These are phyloP conservation scores for Citrus australasica DNA, from an alignment of 345 rosid species.

Conservation along the genomic window DNA sequence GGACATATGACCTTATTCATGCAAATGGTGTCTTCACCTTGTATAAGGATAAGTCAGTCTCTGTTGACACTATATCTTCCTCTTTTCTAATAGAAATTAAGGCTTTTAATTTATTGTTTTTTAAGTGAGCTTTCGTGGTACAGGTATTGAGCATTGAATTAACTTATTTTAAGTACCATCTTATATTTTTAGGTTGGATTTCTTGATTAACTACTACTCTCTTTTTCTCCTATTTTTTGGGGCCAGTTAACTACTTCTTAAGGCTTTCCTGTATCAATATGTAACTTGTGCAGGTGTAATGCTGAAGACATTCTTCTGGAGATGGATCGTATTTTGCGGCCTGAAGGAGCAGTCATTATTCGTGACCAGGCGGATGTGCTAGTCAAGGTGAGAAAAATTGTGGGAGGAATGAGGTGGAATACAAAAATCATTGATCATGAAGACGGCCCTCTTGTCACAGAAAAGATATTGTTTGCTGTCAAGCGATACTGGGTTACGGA, in stretches of 20 bases:
- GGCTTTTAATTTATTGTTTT: too few species aligned
- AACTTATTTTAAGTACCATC: background rate
- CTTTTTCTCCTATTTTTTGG: too few species aligned
- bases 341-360: slow-evolving; percentile 66
- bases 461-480: slow-evolving; percentile 55
- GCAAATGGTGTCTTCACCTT: slow-evolving; percentile 58
- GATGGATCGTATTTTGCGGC: slow-evolving; percentile 68
- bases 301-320: slow-evolving; percentile 56
- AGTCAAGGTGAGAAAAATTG: slow-evolving; percentile 41
- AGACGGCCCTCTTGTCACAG: slow-evolving; percentile 60
- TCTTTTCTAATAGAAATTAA: background rate
- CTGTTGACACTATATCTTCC: background rate
- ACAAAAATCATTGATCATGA: slow-evolving; percentile 66
- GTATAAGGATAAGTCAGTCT: slow-evolving; percentile 54
- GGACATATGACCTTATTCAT: slow-evolving; percentile 71
- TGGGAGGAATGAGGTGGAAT: slow-evolving; percentile 55
- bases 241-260: background rate
- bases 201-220: background rate
- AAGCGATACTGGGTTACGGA: slow-evolving; percentile 63
- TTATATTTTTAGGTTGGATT: background rate
- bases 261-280: background rate
- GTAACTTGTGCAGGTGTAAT: slow-evolving; percentile 42
- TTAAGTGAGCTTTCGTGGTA: background rate
- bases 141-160: slow-evolving; percentile 2
- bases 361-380: slow-evolving; percentile 51